phyloP scores from a whole-genome alignment of 139 green algal genomes.

The Tetraselmis chui region DNA sequence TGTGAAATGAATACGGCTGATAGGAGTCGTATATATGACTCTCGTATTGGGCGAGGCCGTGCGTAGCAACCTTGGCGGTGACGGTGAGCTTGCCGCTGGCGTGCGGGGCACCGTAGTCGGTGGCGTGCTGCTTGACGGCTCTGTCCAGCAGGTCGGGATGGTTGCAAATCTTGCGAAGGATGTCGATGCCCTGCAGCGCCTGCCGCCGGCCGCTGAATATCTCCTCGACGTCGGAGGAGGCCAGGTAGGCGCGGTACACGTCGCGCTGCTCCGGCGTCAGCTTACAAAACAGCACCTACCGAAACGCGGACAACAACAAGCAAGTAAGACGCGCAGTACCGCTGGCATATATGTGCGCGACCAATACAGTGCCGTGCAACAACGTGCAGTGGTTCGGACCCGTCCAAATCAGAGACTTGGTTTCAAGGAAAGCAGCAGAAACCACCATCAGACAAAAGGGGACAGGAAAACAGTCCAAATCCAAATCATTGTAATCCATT shows the following conservation, averaged over 20 bases:
- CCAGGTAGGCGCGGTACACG: slow-evolving; percentile 69
- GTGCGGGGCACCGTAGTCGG: slow-evolving; percentile 51
- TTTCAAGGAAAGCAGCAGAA: too few species aligned
- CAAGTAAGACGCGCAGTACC: too few species aligned
- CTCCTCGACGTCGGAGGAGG: slow-evolving; percentile 25
- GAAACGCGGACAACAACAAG: too few species aligned
- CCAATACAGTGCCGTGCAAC: too few species aligned
- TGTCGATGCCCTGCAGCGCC: slow-evolving; percentile 87
- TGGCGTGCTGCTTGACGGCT: slow-evolving; percentile 31
- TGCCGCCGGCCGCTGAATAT: slow-evolving; percentile 23
- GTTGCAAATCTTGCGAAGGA: slow-evolving; percentile 98
- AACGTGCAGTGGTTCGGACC: too few species aligned
- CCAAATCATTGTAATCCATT: too few species aligned
- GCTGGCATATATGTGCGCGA: too few species aligned
- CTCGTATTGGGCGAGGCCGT: neutral
- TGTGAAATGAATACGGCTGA: too few species aligned
- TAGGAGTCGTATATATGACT: too few species aligned
- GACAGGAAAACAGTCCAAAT: too few species aligned
- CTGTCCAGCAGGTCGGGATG: slow-evolving; percentile 93
- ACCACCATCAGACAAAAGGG: too few species aligned
- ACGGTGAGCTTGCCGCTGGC: slow-evolving; percentile 84
- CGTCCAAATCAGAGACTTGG: too few species aligned
- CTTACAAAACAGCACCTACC: slow-evolving; percentile 87
- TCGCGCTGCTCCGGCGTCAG: slow-evolving; percentile 77
- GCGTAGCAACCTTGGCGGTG: slow-evolving; percentile 28